Evolutionary conservation across 257 asterid species (phyloP), one percentile per base, ranked within the genome.

Genomic region (Primulina eburnea): DNA sequence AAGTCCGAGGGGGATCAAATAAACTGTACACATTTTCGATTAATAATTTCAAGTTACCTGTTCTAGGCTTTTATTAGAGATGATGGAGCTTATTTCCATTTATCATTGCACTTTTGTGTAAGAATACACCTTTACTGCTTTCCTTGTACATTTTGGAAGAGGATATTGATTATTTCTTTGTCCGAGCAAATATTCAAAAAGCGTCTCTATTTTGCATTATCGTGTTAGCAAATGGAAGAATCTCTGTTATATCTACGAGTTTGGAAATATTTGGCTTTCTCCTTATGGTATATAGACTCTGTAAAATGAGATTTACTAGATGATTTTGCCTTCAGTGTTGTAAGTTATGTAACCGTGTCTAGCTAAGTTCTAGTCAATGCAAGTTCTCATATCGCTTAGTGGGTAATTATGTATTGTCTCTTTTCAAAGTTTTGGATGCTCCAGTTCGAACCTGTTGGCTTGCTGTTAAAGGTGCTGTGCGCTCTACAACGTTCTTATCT

Each of bases 401-500:
- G 60, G 62, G 60, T 79, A 8, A 68, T 24, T 69, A 2, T 14
- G 18, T 65, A 20, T 7, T 28, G 33, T 32, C 28, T 69, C 40
- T 60, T 38, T 70, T 65, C 60, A 65, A 83, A 94, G 99, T 94
- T 94, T 82, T 82, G 95, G 99, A 86, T 74, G 83, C 97, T 79
- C 99, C 99, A 70, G 75, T 76, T 16, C 85, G 90, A 76, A 94
- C 99, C 75, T 88, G 95, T 76, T 81, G 95, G 96, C 88, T 62
- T 82, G 99, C 99, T 64, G 77, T 92, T 67, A 82, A 84, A 30
- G 96, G 95, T 68, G 89, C 98, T 77, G 85, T 92, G 71, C 99
- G 96, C 69, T 94, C 99, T 47, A 94, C 99, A 60, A 77, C 89
- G 32, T 94, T 94, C 81, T 84, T 94, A 90, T 91, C 98, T 70